Conservation (phyloP, 306 rosid genomes). For the Gillenia trifoliata region DNA sequence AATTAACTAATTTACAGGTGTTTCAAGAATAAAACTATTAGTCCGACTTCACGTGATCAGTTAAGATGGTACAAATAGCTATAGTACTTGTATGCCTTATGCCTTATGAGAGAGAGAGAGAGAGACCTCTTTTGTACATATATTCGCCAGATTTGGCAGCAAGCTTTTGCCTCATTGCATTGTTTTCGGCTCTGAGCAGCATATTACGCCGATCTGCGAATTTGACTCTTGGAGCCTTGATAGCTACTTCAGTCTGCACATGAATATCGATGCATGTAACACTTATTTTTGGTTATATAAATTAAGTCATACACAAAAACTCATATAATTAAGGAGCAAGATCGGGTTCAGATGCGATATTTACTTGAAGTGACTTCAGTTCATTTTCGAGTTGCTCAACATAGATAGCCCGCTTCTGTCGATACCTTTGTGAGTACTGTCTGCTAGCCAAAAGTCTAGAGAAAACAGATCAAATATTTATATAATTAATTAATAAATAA, state of each 20-base stretch:
- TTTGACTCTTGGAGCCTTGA: constrained; percentile 13
- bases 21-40: not conserved
- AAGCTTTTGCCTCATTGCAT: constrained; percentile 13
- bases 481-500: no score
- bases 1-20: not conserved
- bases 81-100: no score
- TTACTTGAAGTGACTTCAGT: constrained; percentile 23
- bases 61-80: not conserved
- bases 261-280: not conserved
- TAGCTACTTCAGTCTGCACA: constrained; percentile 22
- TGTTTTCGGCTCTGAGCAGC: constrained; percentile 25
- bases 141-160: constrained; percentile 8
- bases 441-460: constrained; percentile 11
- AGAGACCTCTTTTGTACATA: constrained; percentile 21
- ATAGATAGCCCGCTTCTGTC: constrained; percentile 12
- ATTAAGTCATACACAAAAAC: not conserved
- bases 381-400: constrained; percentile 15
- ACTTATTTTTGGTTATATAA: not conserved
- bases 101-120: not conserved
- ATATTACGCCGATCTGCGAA: constrained; percentile 4
- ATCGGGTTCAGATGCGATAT: not conserved
- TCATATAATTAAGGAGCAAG: not conserved
- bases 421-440: constrained; percentile 25
- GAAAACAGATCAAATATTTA: not conserved
- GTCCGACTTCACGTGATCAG: not conserved